Evolutionary conservation across 345 rosid genomes (phyloP).

Genomic region (Eutrema yunnanense): DNA sequence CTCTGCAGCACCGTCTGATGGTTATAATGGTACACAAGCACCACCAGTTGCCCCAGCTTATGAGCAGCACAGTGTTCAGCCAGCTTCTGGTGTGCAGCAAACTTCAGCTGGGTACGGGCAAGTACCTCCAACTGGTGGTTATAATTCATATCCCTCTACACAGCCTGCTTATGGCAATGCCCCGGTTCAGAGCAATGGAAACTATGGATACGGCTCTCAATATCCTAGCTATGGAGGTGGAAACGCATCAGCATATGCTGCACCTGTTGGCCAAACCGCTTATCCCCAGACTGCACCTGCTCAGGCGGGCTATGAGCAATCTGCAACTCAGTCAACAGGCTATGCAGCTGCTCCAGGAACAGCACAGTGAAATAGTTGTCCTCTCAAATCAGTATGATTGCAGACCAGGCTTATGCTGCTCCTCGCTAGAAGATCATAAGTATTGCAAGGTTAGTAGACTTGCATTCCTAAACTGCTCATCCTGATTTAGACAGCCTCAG

Average conservation of each 20-base stretch:
- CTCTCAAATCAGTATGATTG: conserved; percentile 47
- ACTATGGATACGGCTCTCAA: conserved; percentile 58
- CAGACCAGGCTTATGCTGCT: conserved; percentile 46
- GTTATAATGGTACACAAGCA: conserved; percentile 42
- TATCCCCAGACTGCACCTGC: conserved; percentile 54
- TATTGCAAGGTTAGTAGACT: conserved; percentile 8
- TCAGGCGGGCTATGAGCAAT: conserved; percentile 71
- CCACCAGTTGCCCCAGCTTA: conserved; percentile 38
- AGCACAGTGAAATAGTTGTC: conserved; percentile 48
- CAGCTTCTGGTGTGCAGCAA: conserved; percentile 35
- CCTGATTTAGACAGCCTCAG: background rate
- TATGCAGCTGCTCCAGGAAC: conserved; percentile 53
- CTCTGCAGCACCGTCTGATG: conserved; percentile 49
- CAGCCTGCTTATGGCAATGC: conserved; percentile 57
- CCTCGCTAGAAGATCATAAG: conserved; percentile 26
- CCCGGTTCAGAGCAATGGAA: conserved; percentile 43
- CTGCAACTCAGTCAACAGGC: conserved; percentile 45
- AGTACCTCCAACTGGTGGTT: conserved; percentile 42
- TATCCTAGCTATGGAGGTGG: conserved; percentile 56
- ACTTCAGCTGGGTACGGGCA: conserved; percentile 44
- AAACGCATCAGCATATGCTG: conserved; percentile 37
- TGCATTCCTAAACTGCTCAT: conserved; percentile 13
- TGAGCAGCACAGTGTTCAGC: conserved; percentile 40
- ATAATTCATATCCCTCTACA: conserved; percentile 47
- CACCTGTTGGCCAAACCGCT: conserved; percentile 40